Base-by-base conservation (phyloP, 352 stramenopile genomes). In the Phytophthora colocasiae region DNA sequence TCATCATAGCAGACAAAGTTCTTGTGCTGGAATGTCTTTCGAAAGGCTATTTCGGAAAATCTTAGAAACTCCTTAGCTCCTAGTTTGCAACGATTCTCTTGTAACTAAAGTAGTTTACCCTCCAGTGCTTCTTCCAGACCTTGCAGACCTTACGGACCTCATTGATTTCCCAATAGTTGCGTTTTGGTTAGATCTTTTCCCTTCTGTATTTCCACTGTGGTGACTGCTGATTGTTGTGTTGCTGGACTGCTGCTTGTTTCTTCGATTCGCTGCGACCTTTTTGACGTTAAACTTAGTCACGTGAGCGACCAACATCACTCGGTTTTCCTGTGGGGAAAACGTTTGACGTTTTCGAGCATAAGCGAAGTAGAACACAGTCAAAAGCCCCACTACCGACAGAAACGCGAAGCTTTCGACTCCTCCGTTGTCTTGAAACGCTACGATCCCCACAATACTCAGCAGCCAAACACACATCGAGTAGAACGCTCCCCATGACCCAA, bases 231-330 rank as follows among this genome's bases (percentile, higher is more conserved):
- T 64, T 6, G 47, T 45, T 15, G 41, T 8, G 19, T 47, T 52
- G 6, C 46, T 47, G 6, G 39, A 43, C 15, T 68, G 39, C 5
- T 54, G 14, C 11, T 58, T 63, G 26, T 55, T n/a, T 2, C 31
- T 54, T 41, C 61, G 49, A 14, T 40, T 26, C 4, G 58, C 62
- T 4, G 62, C 64, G 1, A 73, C 52, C 12, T 73, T 73, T 26
- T 77, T 77, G 14, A 68, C 50, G 29, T 79, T 79, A 32, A 79
- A 80, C 46, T 78, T 78, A 4, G 71, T 80, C 40, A 85, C 74
- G 43, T 85, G 74, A 7, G 77, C 77, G 8, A 85, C 73, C 12
- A 85, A 53, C 52, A 85, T 59, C 2, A 81, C 55, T 1, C 68
- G 71, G 38, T 77, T 76, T 38, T 85, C 77, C 27, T 83, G 67